Conservation (phyloP, 257 asterid genomes). For the Nemophila menziesii region DNA sequence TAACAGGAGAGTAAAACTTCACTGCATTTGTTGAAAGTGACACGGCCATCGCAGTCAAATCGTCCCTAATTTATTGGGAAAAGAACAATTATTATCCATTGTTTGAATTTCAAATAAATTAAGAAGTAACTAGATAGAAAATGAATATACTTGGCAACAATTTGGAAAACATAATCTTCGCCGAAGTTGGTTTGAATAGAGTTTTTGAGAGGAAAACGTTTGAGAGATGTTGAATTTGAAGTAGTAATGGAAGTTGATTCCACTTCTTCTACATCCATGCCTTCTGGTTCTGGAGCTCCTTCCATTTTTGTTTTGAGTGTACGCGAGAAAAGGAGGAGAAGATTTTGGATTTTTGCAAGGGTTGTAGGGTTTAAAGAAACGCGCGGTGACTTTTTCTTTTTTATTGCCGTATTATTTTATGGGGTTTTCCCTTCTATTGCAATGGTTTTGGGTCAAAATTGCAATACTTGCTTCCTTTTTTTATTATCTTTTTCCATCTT, state of each 20-base stretch:
- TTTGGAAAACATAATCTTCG: slow-evolving; percentile 85
- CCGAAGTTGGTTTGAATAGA: slow-evolving; percentile 82
- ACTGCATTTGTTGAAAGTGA: slow-evolving; percentile 80
- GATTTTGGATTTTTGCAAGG: too few species aligned
- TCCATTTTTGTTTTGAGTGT: background rate
- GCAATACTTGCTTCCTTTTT: too few species aligned
- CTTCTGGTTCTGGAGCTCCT: slow-evolving; percentile 8
- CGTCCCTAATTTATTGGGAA: slow-evolving; percentile 36
- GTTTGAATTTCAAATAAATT: background rate
- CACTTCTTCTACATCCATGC: slow-evolving; percentile 67
- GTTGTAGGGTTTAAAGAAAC: too few species aligned
- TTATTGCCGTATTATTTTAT: too few species aligned
- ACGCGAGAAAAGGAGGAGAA: background rate
- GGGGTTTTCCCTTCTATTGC: too few species aligned
- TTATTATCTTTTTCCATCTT: too few species aligned
- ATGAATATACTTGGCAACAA: slow-evolving; percentile 45
- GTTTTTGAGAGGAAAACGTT: slow-evolving; percentile 59
- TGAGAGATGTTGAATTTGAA: slow-evolving; percentile 13
- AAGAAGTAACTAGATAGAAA: background rate
- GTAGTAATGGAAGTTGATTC: slow-evolving; percentile 12
- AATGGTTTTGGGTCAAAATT: background rate
- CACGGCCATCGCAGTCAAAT: slow-evolving; percentile 88
- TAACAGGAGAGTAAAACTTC: slow-evolving; percentile 70
- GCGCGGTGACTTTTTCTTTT: too few species aligned
- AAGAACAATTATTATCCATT: background rate